A percentile compares a stretch with the other conserved stretches of the same genome.
These are phyloP conservation scores for Fusarium sp. DNA, from an alignment of 2,329 filamentous ascomycete genomes.

Conservation along the genomic window DNA sequence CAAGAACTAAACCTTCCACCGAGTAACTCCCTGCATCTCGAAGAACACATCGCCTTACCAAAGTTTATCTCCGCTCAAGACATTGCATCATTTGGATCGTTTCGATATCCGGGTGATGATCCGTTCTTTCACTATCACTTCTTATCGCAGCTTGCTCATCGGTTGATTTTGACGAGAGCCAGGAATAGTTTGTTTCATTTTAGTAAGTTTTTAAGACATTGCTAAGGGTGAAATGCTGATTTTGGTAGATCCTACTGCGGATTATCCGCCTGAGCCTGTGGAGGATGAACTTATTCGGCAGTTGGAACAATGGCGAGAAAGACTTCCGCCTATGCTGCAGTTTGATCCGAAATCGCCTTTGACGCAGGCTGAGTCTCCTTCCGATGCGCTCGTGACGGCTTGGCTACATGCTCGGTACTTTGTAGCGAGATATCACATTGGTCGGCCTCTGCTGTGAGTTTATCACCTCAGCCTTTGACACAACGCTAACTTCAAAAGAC, in stretches of 20 bases:
- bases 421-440: constrained; percentile 33
- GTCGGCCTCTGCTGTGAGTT: constrained; percentile 23
- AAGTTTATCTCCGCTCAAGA: constrained; percentile 35
- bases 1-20: constrained; percentile 33
- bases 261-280: constrained; percentile 30
- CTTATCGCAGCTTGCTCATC: constrained; percentile 34
- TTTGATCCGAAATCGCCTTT: constrained; percentile 27
- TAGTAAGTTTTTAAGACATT: not conserved
- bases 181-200: constrained; percentile 28
- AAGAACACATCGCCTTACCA: constrained; percentile 27
- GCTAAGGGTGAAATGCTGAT: not conserved
- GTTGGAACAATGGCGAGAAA: constrained; percentile 26
- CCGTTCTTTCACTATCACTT: constrained; percentile 37
- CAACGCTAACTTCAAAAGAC: not conserved
- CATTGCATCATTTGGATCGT: constrained; percentile 31
- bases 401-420: constrained; percentile 34
- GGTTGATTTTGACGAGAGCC: constrained; percentile 27
- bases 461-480: no score
- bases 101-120: constrained; percentile 33
- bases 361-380: constrained; percentile 18
- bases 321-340: constrained; percentile 19
- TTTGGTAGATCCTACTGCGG: not conserved
- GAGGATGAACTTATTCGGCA: constrained; percentile 35
- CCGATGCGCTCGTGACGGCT: constrained; percentile 15
- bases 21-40: constrained; percentile 18